These are phyloP conservation scores for Macrocybe sp. DNA, from an alignment of 1,284 basidiomycete species.

Conservation along the genomic window DNA sequence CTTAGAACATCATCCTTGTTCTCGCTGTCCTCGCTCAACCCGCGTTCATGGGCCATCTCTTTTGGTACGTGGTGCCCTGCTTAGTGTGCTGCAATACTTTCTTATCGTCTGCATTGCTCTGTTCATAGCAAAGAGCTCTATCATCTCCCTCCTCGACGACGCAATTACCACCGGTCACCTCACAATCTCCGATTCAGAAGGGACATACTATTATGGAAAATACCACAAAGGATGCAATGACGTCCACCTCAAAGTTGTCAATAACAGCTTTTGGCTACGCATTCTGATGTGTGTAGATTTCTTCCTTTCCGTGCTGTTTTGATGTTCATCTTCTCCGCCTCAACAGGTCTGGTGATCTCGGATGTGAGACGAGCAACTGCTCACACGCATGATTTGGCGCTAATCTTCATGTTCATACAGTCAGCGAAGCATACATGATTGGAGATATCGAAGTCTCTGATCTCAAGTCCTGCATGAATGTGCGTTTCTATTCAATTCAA, in stretches of 20 bases:
- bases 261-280: slow-evolving; percentile 79
- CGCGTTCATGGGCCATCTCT: slow-evolving; percentile 38
- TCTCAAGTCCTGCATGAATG: slow-evolving; percentile 75
- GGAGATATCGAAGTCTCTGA: slow-evolving; percentile 73
- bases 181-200: slow-evolving; percentile 57
- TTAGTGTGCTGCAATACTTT: not conserved
- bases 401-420: slow-evolving; percentile 30
- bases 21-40: slow-evolving; percentile 35
- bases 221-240: slow-evolving; percentile 47
- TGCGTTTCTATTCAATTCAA: slow-evolving; percentile 33
- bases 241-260: slow-evolving; percentile 61
- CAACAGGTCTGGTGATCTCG: slow-evolving; percentile 61
- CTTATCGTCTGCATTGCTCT: not conserved
- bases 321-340: slow-evolving; percentile 6
- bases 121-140: slow-evolving; percentile 55
- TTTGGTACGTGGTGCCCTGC: slow-evolving; percentile 31
- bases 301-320: slow-evolving; percentile 2
- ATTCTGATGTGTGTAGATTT: slow-evolving; percentile 51
- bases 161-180: slow-evolving; percentile 58
- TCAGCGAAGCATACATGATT: slow-evolving; percentile 88
- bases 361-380: slow-evolving; percentile 45
- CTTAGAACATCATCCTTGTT: slow-evolving; percentile 37
- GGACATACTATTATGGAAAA: slow-evolving; percentile 52
- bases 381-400: not conserved
- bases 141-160: slow-evolving; percentile 52